Evolutionary conservation across 1,284 basidiomycete genomes (phyloP).

Genomic region (Marasmius sp.): DNA sequence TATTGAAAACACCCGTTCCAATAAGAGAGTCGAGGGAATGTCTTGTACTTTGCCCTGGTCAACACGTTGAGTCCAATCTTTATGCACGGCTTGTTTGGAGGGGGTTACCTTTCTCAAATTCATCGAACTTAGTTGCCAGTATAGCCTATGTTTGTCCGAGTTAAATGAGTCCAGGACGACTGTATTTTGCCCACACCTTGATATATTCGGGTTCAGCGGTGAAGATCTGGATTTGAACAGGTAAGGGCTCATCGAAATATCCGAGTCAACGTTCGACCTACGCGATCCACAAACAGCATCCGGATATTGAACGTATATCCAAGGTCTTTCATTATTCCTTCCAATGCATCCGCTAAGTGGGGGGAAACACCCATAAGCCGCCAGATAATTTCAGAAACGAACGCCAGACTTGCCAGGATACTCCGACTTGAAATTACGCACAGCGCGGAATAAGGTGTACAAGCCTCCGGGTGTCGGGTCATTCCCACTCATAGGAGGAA

Average conservation of each 20-base stretch:
- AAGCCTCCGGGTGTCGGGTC: constrained; percentile 31
- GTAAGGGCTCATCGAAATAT: background rate
- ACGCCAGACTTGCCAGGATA: constrained; percentile 27
- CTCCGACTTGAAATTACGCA: constrained; percentile 28
- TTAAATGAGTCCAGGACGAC: background rate
- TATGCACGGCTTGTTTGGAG: background rate
- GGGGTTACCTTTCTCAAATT: constrained; percentile 12
- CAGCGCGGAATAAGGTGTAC: constrained; percentile 24
- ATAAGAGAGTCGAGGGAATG: constrained; percentile 2
- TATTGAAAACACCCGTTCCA: constrained; percentile 13
- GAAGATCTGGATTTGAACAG: constrained; percentile 21
- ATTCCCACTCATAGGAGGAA: constrained; percentile 20
- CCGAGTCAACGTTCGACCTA: constrained; percentile 5
- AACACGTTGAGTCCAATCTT: too few relatives aligned
- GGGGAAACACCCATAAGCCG: background rate
- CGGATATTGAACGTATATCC: constrained; percentile 31
- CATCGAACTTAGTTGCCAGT: constrained; percentile 25
- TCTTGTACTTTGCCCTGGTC: constrained; percentile 2
- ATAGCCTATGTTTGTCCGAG: constrained; percentile 14
- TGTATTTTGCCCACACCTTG: constrained; percentile 25
- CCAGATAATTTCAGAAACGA: background rate
- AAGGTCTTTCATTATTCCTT: constrained; percentile 16
- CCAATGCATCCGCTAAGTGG: constrained; percentile 26
- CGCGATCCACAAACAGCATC: constrained; percentile 33
- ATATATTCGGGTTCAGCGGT: constrained; percentile 43